These are phyloP conservation scores for Stylosanthes scabra DNA, from an alignment of 331 rosid genomes.

Conservation along the genomic window DNA sequence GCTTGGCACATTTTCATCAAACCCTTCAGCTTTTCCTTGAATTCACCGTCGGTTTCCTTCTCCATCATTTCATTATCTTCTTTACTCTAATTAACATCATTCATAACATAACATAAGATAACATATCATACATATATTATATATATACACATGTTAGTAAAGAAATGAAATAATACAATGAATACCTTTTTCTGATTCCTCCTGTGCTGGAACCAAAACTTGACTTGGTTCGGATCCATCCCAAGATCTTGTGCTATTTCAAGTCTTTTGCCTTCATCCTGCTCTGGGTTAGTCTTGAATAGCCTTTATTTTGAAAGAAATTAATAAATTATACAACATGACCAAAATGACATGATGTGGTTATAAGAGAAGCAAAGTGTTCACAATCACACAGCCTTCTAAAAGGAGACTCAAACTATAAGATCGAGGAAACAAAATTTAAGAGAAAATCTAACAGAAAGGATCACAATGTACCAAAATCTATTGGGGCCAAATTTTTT, in stretches of 20 bases:
- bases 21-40: constrained; percentile 55
- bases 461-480: no score
- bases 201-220: constrained; percentile 88
- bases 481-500: no score
- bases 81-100: no score
- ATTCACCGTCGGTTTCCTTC: constrained; percentile 53
- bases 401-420: no score
- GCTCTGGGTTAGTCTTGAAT: constrained; percentile 38
- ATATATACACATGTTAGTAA: no score
- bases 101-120: no score
- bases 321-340: neutral
- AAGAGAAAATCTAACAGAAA: no score
- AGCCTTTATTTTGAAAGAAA: constrained; percentile 43
- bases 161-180: neutral
- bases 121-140: no score
- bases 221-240: constrained; percentile 63
- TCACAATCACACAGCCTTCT: no score
- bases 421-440: no score
- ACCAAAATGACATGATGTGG: neutral
- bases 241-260: constrained; percentile 58
- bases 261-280: constrained; percentile 40
- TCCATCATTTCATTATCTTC: constrained; percentile 67
- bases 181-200: constrained; percentile 64
- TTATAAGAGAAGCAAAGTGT: neutral
- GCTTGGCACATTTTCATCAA: constrained; percentile 52